Percentiles rank a stretch among this genome's conserved stretches.
Conservation (phyloP, 495 filamentous ascomycete species). For the Saxispiralis lemnorum region DNA sequence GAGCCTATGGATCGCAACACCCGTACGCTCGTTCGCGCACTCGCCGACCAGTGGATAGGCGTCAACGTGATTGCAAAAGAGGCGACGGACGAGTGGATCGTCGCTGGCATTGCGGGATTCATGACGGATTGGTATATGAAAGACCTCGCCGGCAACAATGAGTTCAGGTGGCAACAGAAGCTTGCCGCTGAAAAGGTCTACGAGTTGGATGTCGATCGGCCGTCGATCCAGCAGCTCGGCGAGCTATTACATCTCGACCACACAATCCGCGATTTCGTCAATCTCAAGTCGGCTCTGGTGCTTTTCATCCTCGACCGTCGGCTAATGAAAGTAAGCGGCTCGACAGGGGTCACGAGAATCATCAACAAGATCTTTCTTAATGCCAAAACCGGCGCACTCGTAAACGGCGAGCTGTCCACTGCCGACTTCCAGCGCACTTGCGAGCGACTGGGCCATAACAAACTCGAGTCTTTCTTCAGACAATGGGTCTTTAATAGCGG, state of each 20-base stretch:
- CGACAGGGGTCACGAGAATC: conserved; percentile 66
- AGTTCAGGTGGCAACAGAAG: conserved; percentile 84
- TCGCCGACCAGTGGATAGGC: conserved; percentile 89
- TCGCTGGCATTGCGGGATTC: conserved; percentile 77
- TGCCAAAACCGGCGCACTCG: conserved; percentile 58
- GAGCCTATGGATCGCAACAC: conserved; percentile 66
- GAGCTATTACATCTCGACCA: conserved; percentile 59
- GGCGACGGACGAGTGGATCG: conserved; percentile 74
- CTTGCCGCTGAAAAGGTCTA: conserved; percentile 62
- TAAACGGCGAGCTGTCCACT: conserved; percentile 55
- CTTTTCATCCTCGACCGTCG: conserved; percentile 85
- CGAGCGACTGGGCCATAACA: conserved; percentile 71
- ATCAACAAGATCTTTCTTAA: conserved; percentile 65
- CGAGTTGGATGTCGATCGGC: conserved; percentile 62
- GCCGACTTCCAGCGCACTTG: conserved; percentile 60
- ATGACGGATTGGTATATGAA: conserved; percentile 86
- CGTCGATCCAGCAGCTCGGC: conserved; percentile 67
- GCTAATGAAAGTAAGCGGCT: conserved; percentile 68
- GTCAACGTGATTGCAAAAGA: conserved; percentile 70
- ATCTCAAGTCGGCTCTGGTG: conserved; percentile 77
- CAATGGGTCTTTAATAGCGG: conserved; percentile 85
- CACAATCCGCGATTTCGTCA: conserved; percentile 72
- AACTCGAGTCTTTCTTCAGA: conserved; percentile 70
- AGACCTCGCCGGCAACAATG: conserved; percentile 79
- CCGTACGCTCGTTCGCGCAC: conserved; percentile 56